Evolutionary conservation across 257 asterid species (phyloP), one percentile per base, ranked within the genome.

Genomic region (Solanum corneliomulleri): DNA sequence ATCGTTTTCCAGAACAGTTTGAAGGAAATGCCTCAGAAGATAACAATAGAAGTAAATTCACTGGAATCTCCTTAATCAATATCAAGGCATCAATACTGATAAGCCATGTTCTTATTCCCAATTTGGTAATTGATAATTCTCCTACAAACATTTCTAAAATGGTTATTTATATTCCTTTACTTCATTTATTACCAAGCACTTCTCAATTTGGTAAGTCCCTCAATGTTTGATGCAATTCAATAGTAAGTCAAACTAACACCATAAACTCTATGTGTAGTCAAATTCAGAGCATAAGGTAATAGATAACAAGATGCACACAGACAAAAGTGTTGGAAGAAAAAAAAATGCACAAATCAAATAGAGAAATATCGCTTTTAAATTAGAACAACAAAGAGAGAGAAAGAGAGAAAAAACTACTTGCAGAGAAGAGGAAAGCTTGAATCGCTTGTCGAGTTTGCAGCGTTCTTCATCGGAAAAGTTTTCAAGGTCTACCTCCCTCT

Each of bases 381-480:
- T 4, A 62, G 70, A 62, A 62, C 31, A n/a, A 7, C 33, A 62
- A 11, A 62, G 25, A 75, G 52, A 62, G 25, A 75, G 52, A n/a
- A 45, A 56, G 6, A 84, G 37, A 45, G 49, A 56, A 2, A 11
- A 37, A 21, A 87, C 21, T 56, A 91, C 93, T 33, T 85, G 89
- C 25, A 88, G 29, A 31, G 86, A 86, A 69, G 85, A 71, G 12
- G 87, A 62, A 84, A 87, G 88, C 68, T 87, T 93, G 62, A 90
- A 90, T 76, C 95, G 93, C 87, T 93, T 93, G 62, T 85, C 64
- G 82, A 89, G 86, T 18, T 90, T 88, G 20, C 89, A 87, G 66
- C 86, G 86, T 81, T 91, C 92, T 71, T 92, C 95, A 76, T 91
- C 94, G 64, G 91, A 49, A 13, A 85, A 60, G 77, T 56, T 56